Evolutionary conservation across 257 asterid genomes (phyloP).

Genomic region (Nicotiana undulata): DNA sequence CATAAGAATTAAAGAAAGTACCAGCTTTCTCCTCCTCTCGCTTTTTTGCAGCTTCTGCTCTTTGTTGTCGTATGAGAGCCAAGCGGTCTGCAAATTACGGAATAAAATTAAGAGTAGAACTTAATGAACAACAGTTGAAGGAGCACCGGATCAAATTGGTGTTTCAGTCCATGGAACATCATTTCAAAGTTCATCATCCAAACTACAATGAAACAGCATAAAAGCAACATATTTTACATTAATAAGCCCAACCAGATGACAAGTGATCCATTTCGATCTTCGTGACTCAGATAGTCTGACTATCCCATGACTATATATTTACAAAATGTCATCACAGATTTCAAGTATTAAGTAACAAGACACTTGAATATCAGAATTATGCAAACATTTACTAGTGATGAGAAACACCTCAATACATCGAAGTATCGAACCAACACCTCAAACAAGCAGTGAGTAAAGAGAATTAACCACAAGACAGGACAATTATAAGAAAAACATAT

Average conservation of each 20-base stretch:
- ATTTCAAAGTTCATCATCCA: background rate
- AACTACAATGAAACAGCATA: background rate
- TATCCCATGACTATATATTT: background rate
- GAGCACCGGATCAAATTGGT: background rate
- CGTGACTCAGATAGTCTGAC: background rate
- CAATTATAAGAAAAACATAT: background rate
- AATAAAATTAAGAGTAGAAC: background rate
- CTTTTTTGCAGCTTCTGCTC: conserved; percentile 91
- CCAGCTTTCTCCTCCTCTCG: conserved; percentile 96
- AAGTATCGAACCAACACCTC: background rate
- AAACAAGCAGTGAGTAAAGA: background rate
- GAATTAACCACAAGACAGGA: background rate
- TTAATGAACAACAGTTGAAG: background rate
- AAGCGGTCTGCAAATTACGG: conserved; percentile 52
- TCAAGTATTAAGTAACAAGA: background rate
- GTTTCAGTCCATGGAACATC: background rate
- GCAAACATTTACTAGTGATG: background rate
- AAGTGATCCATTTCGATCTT: background rate
- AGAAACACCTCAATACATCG: background rate
- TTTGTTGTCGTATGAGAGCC: conserved; percentile 79
- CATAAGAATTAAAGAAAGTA: conserved; percentile 4
- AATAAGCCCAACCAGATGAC: background rate
- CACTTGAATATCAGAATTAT: background rate
- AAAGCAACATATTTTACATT: background rate
- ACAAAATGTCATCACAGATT: background rate